phyloP scores from a whole-genome alignment of 164 flowering plant species.

The Kingdonia uniflora region DNA sequence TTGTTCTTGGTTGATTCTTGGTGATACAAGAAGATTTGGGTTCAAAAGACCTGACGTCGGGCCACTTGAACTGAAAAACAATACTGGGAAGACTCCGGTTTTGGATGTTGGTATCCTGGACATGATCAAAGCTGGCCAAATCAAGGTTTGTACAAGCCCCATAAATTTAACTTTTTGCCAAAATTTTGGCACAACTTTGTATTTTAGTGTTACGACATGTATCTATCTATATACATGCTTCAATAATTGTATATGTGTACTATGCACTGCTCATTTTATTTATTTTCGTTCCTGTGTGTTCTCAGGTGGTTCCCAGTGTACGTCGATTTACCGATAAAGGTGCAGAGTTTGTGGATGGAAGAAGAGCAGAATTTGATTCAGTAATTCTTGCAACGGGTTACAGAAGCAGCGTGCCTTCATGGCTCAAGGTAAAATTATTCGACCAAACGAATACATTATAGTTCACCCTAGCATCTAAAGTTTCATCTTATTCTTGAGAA shows the following conservation, averaged over 20 bases:
- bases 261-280: background rate
- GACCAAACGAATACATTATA: too few species aligned
- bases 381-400: conserved; percentile 44
- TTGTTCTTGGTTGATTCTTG: conserved; percentile 25
- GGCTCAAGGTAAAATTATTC: conserved; percentile 47
- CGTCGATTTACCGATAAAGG: conserved; percentile 19
- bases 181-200: background rate
- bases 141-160: conserved; percentile 17
- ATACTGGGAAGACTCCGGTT: conserved; percentile 31
- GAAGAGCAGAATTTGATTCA: conserved; percentile 20
- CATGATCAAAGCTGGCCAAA: conserved; percentile 24
- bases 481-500: background rate
- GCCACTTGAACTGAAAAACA: conserved; percentile 30
- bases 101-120: conserved; percentile 28
- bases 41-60: conserved; percentile 36
- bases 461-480: background rate
- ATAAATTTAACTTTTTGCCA: background rate
- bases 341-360: conserved; percentile 29
- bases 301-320: conserved; percentile 28
- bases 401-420: conserved; percentile 34
- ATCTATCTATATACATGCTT: background rate
- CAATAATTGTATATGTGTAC: too few species aligned
- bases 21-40: conserved; percentile 27
- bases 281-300: background rate
- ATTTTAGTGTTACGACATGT: too few species aligned